Conservation (phyloP, 2,329 filamentous ascomycete genomes). For the Trichoderma aggressivum region DNA sequence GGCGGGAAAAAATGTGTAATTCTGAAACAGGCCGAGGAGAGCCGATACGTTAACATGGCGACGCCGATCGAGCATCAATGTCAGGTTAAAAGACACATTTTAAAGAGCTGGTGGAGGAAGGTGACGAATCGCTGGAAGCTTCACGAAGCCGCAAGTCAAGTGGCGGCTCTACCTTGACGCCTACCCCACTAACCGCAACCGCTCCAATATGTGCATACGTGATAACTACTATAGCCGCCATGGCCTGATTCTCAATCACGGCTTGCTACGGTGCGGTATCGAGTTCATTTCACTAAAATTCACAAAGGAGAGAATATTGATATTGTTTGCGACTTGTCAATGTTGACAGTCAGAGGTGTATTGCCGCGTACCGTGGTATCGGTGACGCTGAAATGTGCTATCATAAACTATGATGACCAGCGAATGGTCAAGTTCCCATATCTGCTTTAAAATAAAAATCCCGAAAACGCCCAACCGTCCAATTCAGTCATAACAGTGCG, state of each 20-base stretch:
- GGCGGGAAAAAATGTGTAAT: conserved; percentile 5
- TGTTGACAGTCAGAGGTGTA: conserved; percentile 41
- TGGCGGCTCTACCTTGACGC: background rate
- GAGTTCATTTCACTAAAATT: background rate
- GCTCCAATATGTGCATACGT: background rate
- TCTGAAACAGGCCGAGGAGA: background rate
- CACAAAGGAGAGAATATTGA: background rate
- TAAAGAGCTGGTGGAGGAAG: background rate
- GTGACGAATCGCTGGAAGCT: background rate
- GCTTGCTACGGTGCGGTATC: background rate
- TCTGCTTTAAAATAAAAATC: conserved; percentile 1
- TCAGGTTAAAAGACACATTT: background rate
- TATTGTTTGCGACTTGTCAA: conserved; percentile 28
- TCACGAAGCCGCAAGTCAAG: background rate
- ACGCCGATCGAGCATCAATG: background rate
- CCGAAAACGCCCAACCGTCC: conserved; percentile 6
- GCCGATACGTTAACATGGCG: conserved; percentile 2
- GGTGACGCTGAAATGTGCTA: conserved; percentile 7
- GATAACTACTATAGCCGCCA: background rate
- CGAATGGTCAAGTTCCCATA: conserved; percentile 11
- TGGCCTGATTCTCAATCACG: background rate
- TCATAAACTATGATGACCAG: conserved; percentile 4
- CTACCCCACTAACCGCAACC: background rate
- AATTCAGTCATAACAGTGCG: conserved; percentile 3
- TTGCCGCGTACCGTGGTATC: conserved; percentile 4